Percentiles rank a stretch among this genome's conserved stretches.
Evolutionary conservation across 306 rosid genomes (phyloP).

Genomic region (Ceratonia siliqua): DNA sequence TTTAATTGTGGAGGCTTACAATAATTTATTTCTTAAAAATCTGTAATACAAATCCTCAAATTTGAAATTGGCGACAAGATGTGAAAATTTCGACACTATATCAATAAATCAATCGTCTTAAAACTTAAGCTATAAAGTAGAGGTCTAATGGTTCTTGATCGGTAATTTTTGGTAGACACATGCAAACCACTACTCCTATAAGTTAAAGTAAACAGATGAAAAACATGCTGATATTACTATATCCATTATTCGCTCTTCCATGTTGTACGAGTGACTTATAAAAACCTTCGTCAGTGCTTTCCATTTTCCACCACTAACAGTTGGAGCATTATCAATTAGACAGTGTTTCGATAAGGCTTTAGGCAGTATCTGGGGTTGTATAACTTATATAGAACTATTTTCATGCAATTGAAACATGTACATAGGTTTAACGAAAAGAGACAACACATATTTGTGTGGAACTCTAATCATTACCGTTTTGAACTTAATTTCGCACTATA

Average conservation of each 20-base stretch:
- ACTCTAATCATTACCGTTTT: constrained; percentile 23
- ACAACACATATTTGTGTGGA: constrained; percentile 1
- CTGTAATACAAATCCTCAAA: background rate
- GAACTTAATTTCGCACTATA: constrained; percentile 21
- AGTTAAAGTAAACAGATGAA: background rate
- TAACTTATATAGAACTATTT: background rate
- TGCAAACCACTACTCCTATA: background rate
- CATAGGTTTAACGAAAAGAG: background rate
- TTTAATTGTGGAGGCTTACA: background rate
- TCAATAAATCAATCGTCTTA: background rate
- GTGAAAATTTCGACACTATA: background rate
- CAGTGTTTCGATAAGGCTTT: background rate
- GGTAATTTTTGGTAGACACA: background rate
- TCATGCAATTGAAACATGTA: background rate
- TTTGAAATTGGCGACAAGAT: background rate
- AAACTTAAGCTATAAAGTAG: background rate
- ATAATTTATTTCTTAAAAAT: background rate
- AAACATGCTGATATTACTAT: background rate
- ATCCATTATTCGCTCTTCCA: background rate
- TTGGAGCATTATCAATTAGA: background rate
- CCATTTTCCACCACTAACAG: constrained; percentile 8
- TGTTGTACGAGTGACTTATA: background rate
- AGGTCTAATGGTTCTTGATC: background rate
- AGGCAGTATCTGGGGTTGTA: background rate
- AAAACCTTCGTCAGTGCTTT: constrained; percentile 19